Conservation (phyloP, 352 stramenopile genomes). For the Phytophthora syringae region DNA sequence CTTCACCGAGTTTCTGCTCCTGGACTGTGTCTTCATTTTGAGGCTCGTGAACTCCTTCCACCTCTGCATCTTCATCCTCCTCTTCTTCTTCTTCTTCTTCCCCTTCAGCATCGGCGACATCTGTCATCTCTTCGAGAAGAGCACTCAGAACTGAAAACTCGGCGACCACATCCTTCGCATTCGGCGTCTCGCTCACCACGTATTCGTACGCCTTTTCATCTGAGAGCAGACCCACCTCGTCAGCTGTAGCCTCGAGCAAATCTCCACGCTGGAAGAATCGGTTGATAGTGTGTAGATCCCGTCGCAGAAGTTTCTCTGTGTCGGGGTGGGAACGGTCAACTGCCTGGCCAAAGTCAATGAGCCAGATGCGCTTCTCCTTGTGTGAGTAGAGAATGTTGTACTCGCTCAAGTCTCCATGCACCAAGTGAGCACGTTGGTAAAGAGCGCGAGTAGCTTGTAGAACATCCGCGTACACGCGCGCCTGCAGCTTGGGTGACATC, state of each 20-base stretch:
- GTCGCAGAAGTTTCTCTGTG: constrained; percentile 62
- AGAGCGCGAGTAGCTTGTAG: constrained; percentile 53
- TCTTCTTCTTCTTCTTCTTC: constrained; percentile 11
- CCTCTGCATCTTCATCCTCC: constrained; percentile 8
- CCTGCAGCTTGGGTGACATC: constrained; percentile 60
- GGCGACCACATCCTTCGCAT: constrained; percentile 32
- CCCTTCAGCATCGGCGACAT: constrained; percentile 25
- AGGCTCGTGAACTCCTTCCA: constrained; percentile 4
- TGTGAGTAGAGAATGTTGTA: constrained; percentile 90
- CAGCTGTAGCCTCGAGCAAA: constrained; percentile 36
- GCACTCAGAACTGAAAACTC: constrained; percentile 35
- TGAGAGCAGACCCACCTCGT: constrained; percentile 49
- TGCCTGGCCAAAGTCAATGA: constrained; percentile 94
- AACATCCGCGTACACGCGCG: constrained; percentile 61
- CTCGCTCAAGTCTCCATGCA: constrained; percentile 78
- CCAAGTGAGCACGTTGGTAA: constrained; percentile 61
- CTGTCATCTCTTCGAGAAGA: constrained; percentile 47
- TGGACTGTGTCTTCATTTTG: constrained; percentile 9
- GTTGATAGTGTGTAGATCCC: constrained; percentile 80
- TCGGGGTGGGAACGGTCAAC: constrained; percentile 84
- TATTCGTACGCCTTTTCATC: constrained; percentile 56
- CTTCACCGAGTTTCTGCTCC: background rate
- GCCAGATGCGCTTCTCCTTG: constrained; percentile 70
- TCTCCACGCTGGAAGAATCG: constrained; percentile 78
- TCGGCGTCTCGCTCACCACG: constrained; percentile 33